These are phyloP conservation scores for Cutaneotrichosporon sp. DNA, from an alignment of 1,284 basidiomycete genomes.

Conservation along the genomic window DNA sequence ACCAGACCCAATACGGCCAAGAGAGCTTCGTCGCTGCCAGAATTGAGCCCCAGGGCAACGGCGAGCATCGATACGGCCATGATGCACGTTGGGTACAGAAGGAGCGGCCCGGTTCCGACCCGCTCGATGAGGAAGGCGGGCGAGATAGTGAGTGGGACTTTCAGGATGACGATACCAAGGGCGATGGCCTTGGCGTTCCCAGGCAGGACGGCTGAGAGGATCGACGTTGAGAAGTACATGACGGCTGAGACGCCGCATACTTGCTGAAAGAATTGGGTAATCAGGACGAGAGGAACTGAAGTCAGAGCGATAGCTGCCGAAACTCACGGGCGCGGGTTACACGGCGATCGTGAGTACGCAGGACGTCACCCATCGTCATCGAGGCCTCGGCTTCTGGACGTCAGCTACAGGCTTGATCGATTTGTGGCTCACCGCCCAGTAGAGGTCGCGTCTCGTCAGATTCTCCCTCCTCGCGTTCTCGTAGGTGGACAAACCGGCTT, in stretches of 20 bases:
- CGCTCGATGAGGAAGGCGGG: constrained; percentile 49
- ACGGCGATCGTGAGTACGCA: constrained; percentile 24
- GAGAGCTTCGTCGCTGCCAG: constrained; percentile 10
- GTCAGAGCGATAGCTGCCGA: background rate
- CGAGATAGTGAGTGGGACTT: constrained; percentile 49
- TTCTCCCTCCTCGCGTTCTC: background rate
- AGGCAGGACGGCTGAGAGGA: constrained; percentile 44
- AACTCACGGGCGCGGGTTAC: constrained; percentile 6
- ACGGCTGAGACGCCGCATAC: constrained; percentile 42
- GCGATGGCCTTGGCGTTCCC: constrained; percentile 38
- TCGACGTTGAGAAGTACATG: constrained; percentile 48
- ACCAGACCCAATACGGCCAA: constrained; percentile 27
- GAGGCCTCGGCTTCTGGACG: background rate
- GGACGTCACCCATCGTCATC: constrained; percentile 28
- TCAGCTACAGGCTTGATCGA: too few relatives aligned
- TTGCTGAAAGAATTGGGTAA: constrained; percentile 38
- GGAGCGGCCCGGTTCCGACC: constrained; percentile 25
- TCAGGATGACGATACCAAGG: constrained; percentile 41
- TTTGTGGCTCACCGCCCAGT: background rate
- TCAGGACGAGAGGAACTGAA: constrained; percentile 33
- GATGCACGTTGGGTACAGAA: constrained; percentile 26
- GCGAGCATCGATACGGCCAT: constrained; percentile 25
- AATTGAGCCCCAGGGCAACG: constrained; percentile 35
- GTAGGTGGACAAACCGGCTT: constrained; percentile 19
- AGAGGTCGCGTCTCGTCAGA: background rate